Percentiles rank a stretch among this genome's conserved stretches.
Conservation (phyloP, 2,329 filamentous ascomycete genomes). For the Xylaria polymorpha region DNA sequence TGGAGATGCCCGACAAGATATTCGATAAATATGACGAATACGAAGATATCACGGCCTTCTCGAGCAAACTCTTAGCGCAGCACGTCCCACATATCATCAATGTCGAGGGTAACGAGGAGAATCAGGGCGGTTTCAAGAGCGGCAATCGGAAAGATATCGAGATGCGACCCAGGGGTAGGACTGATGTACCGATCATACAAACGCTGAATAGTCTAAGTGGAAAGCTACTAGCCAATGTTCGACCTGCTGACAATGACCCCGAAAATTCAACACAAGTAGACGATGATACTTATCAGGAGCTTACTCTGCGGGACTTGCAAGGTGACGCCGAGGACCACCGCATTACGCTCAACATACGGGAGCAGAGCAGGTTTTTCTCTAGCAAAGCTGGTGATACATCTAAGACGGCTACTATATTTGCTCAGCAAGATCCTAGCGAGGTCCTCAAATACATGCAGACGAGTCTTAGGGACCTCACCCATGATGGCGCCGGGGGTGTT, state of each 20-base stretch:
- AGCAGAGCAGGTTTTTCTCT: constrained; percentile 86
- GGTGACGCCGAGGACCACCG: constrained; percentile 79
- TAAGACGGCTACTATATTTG: constrained; percentile 65
- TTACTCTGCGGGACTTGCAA: constrained; percentile 83
- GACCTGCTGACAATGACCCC: constrained; percentile 78
- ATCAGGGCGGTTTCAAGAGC: constrained; percentile 82
- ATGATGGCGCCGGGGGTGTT: constrained; percentile 62
- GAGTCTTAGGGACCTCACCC: constrained; percentile 67
- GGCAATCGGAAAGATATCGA: constrained; percentile 91
- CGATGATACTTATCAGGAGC: constrained; percentile 77
- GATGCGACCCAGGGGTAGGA: constrained; percentile 78
- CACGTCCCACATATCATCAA: constrained; percentile 91
- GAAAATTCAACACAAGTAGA: constrained; percentile 72
- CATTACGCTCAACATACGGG: constrained; percentile 86
- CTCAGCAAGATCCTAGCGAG: constrained; percentile 74
- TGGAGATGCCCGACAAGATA: constrained; percentile 79
- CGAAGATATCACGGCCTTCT: constrained; percentile 69
- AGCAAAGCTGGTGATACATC: constrained; percentile 63
- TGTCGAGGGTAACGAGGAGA: constrained; percentile 92
- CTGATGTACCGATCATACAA: constrained; percentile 87
- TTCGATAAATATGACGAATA: constrained; percentile 87
- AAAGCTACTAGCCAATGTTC: constrained; percentile 90
- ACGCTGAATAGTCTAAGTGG: constrained; percentile 91
- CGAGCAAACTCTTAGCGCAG: constrained; percentile 67
- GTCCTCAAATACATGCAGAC: constrained; percentile 73